Conservation (phyloP, 2,329 filamentous ascomycete genomes). For the Diaporthe sp. region DNA sequence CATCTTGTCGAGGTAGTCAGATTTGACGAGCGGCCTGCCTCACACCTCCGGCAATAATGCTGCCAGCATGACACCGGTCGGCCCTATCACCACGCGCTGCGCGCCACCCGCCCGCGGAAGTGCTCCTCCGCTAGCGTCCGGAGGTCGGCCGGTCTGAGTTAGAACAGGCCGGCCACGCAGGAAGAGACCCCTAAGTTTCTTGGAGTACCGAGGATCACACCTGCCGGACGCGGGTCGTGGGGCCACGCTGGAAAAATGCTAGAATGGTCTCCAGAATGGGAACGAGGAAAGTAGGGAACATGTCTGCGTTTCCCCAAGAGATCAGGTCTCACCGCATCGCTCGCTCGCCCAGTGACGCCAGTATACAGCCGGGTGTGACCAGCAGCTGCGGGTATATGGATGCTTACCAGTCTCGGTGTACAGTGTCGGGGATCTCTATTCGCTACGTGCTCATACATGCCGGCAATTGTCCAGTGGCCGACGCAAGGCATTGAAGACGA, state of each 20-base stretch:
- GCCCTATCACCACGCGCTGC: slow-evolving; percentile 22
- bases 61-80: neutral
- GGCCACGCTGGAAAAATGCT: neutral
- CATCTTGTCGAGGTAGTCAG: neutral
- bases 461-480: slow-evolving; percentile 13
- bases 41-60: neutral
- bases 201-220: neutral
- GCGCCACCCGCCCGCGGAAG: slow-evolving; percentile 23
- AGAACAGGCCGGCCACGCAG: slow-evolving; percentile 5
- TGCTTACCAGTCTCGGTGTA: neutral
- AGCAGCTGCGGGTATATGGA: neutral
- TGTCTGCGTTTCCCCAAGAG: neutral
- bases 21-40: neutral
- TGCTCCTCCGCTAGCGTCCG: slow-evolving; percentile 21
- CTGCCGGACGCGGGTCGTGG: neutral
- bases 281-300: neutral
- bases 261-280: neutral
- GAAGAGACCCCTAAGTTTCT: neutral
- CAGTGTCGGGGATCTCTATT: neutral
- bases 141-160: slow-evolving; percentile 19
- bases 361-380: slow-evolving; percentile 13
- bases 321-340: slow-evolving; percentile 8
- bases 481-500: slow-evolving; percentile 29
- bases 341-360: slow-evolving; percentile 17
- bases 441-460: slow-evolving; percentile 11